phyloP scores from a whole-genome alignment of 345 rosid genomes.

The Ceriops zippeliana region DNA sequence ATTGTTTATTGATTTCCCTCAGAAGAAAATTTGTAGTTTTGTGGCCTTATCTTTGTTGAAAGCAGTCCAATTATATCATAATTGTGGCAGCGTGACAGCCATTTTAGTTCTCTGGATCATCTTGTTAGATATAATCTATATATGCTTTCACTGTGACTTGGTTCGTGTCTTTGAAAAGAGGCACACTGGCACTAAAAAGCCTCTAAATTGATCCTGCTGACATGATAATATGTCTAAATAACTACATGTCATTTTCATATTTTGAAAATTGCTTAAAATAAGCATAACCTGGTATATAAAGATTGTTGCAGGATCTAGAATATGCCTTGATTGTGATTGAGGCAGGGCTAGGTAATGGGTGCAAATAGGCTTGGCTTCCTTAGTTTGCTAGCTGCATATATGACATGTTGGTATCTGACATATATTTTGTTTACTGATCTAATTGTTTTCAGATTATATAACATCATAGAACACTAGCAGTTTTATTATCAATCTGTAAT shows the following conservation, averaged over 20 bases:
- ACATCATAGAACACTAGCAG: no score
- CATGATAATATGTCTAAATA: neutral
- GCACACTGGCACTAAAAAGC: neutral
- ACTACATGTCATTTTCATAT: neutral
- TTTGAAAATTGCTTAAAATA: neutral
- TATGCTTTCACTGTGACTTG: neutral
- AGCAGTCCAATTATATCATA: neutral
- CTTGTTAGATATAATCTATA: slow-evolving; percentile 3
- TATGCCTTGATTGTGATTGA: neutral
- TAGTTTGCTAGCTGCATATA: no score
- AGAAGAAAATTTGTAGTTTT: neutral
- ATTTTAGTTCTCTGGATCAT: slow-evolving; percentile 1
- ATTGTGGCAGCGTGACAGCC: neutral
- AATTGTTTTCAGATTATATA: no score
- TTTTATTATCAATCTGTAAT: no score
- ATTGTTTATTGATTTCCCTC: neutral
- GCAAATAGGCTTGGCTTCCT: no score
- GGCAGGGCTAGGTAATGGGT: neutral
- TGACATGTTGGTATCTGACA: no score
- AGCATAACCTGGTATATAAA: neutral
- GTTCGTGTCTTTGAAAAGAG: neutral
- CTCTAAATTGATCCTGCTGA: neutral
- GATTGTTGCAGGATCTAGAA: neutral
- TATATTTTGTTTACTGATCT: no score
- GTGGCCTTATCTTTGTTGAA: slow-evolving; percentile 1